phyloP scores from a whole-genome alignment of 805 yeast genomes.

The Yarrowia sp. region DNA sequence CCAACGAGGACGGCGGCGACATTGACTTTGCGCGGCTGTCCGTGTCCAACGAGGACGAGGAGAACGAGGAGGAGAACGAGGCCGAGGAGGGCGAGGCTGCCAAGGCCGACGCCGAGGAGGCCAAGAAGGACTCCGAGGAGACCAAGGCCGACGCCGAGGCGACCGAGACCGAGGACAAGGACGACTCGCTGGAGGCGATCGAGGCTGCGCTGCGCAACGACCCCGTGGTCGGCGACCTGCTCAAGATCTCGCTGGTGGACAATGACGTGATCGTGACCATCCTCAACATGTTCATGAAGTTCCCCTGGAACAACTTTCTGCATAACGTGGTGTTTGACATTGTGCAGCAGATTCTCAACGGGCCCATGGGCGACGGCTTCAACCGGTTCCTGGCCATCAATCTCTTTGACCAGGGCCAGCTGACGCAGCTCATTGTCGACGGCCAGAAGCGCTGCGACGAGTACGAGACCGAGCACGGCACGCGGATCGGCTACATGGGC shows the following conservation, averaged over 20 bases:
- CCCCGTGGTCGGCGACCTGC: constrained; percentile 81
- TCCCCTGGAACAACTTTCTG: constrained; percentile 96
- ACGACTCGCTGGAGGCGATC: constrained; percentile 34
- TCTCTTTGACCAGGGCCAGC: constrained; percentile 61
- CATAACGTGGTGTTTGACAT: constrained; percentile 97
- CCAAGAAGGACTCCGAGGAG: neutral
- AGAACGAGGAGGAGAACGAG: constrained; percentile 8
- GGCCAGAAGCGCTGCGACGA: constrained; percentile 62
- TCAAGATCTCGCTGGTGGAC: constrained; percentile 80
- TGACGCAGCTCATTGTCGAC: constrained; percentile 55
- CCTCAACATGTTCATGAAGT: constrained; percentile 70
- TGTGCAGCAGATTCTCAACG: constrained; percentile 90
- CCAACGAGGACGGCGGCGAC: constrained; percentile 30
- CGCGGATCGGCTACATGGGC: constrained; percentile 94
- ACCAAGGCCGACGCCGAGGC: neutral
- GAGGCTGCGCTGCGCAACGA: constrained; percentile 48
- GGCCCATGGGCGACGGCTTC: constrained; percentile 78
- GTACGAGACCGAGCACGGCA: constrained; percentile 56
- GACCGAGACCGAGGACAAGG: constrained; percentile 32
- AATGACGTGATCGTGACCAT: constrained; percentile 65
- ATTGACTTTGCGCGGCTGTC: constrained; percentile 31
- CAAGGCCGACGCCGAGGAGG: neutral
- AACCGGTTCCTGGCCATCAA: constrained; percentile 75
- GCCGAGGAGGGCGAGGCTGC: neutral
- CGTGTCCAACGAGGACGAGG: constrained; percentile 35